A percentile compares a stretch with the other conserved stretches of the same genome.
phyloP scores from a whole-genome alignment of 1,284 basidiomycete species.

The Grifola frondosa region DNA sequence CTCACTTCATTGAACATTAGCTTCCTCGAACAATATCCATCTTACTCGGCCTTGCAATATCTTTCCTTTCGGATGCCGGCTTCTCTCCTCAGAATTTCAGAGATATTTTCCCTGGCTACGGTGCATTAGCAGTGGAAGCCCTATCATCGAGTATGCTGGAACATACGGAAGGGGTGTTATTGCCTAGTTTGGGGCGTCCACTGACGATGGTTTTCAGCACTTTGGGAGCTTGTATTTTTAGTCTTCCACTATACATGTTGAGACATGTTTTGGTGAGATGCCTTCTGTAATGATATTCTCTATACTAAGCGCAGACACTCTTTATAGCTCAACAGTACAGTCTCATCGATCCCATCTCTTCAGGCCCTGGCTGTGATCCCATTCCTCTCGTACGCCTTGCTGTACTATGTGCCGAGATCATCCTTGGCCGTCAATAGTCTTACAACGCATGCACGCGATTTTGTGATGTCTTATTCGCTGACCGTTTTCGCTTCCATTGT shows the following conservation, averaged over 20 bases:
- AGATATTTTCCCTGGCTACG: conserved; percentile 58
- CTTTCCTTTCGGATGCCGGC: conserved; percentile 54
- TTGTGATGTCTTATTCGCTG: conserved; percentile 53
- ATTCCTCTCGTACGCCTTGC: conserved; percentile 53
- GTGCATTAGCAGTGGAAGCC: conserved; percentile 58
- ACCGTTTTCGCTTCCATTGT: conserved; percentile 42
- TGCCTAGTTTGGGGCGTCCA: conserved; percentile 53
- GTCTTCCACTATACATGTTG: conserved; percentile 62
- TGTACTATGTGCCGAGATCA: conserved; percentile 59
- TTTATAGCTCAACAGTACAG: conserved; percentile 37
- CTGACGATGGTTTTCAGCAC: conserved; percentile 53
- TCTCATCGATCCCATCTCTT: conserved; percentile 46
- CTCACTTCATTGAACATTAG: conserved; percentile 12
- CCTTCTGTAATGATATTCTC: not conserved
- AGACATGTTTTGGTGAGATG: conserved; percentile 54
- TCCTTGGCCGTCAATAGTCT: conserved; percentile 45
- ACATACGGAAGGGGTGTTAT: conserved; percentile 56
- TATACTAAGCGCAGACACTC: conserved; percentile 8
- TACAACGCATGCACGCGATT: conserved; percentile 50
- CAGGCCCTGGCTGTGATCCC: conserved; percentile 57
- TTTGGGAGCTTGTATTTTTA: conserved; percentile 62
- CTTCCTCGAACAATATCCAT: conserved; percentile 41
- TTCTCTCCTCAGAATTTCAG: conserved; percentile 46
- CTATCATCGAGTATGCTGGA: conserved; percentile 59
- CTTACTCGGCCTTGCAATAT: conserved; percentile 43